These are phyloP conservation scores for Penicillium sp. DNA, from an alignment of 2,329 filamentous ascomycete genomes.

Conservation along the genomic window DNA sequence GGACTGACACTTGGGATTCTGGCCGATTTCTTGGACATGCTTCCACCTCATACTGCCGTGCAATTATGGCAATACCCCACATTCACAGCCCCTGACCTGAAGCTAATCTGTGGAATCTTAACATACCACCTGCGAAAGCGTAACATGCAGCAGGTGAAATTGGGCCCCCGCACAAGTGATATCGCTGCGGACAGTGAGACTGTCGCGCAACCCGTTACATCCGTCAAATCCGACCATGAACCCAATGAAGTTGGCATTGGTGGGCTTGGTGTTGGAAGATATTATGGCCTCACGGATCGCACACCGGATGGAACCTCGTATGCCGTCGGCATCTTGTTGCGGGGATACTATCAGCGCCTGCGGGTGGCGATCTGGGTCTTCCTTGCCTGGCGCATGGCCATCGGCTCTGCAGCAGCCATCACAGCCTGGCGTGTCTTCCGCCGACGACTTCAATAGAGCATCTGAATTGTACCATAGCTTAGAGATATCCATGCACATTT, in stretches of 20 bases:
- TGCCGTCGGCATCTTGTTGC: constrained; percentile 42
- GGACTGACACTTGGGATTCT: constrained; percentile 66
- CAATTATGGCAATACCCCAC: constrained; percentile 66
- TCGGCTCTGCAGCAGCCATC: constrained; percentile 31
- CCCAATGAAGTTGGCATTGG: constrained; percentile 40
- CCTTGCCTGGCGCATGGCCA: constrained; percentile 36
- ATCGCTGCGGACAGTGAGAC: constrained; percentile 36
- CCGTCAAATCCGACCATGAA: constrained; percentile 21
- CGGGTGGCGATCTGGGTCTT: constrained; percentile 42
- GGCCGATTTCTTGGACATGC: constrained; percentile 65
- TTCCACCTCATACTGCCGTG: constrained; percentile 62
- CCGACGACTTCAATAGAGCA: constrained; percentile 5
- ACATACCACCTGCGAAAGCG: constrained; percentile 57
- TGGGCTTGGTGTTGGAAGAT: constrained; percentile 37
- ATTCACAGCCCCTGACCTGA: constrained; percentile 62
- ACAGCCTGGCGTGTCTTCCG: constrained; percentile 31
- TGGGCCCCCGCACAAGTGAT: constrained; percentile 30
- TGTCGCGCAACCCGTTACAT: constrained; percentile 29
- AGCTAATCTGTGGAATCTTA: constrained; percentile 57
- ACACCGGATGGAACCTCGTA: constrained; percentile 29
- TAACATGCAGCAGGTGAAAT: constrained; percentile 43
- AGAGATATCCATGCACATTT: background rate
- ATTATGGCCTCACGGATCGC: constrained; percentile 28
- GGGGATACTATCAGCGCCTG: constrained; percentile 45
- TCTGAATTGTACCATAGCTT: background rate